phyloP scores from a whole-genome alignment of 2,329 filamentous ascomycete species.

The Fusarium liriodendri region DNA sequence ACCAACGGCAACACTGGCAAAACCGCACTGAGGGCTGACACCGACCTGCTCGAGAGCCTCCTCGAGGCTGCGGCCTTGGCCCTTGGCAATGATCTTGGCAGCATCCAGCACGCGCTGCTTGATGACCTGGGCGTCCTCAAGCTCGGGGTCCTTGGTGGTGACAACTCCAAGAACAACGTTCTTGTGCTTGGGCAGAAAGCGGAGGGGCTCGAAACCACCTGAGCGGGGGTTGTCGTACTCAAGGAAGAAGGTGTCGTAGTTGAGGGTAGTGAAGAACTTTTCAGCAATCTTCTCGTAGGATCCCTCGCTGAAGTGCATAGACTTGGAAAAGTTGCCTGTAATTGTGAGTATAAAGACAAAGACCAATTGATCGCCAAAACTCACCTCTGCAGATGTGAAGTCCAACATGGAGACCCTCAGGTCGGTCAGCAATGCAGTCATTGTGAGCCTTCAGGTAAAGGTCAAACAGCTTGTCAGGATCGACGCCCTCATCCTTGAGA shows the following conservation, averaged over 20 bases:
- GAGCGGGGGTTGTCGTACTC: slow-evolving; percentile 70
- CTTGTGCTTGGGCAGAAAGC: slow-evolving; percentile 68
- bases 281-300: slow-evolving; percentile 72
- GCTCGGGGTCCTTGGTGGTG: slow-evolving; percentile 68
- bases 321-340: slow-evolving; percentile 69
- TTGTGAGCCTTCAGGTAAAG: slow-evolving; percentile 81
- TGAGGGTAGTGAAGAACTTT: slow-evolving; percentile 68
- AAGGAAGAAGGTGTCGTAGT: slow-evolving; percentile 72
- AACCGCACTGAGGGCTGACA: slow-evolving; percentile 77
- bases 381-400: slow-evolving; percentile 68
- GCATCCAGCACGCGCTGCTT: slow-evolving; percentile 65
- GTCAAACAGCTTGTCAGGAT: slow-evolving; percentile 74
- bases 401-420: slow-evolving; percentile 75
- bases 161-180: slow-evolving; percentile 72
- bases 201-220: slow-evolving; percentile 71
- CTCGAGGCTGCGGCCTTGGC: slow-evolving; percentile 69
- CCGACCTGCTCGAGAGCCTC: slow-evolving; percentile 73
- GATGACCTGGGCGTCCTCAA: slow-evolving; percentile 67
- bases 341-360: neutral
- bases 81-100: slow-evolving; percentile 74
- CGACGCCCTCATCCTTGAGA: slow-evolving; percentile 66
- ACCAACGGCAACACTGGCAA: slow-evolving; percentile 76
- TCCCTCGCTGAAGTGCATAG: slow-evolving; percentile 72
- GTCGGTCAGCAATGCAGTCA: slow-evolving; percentile 70
- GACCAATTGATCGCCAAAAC: neutral